Evolutionary conservation across 2,329 filamentous ascomycete species (phyloP).

Genomic region (Pleochaeta shiraiana): DNA sequence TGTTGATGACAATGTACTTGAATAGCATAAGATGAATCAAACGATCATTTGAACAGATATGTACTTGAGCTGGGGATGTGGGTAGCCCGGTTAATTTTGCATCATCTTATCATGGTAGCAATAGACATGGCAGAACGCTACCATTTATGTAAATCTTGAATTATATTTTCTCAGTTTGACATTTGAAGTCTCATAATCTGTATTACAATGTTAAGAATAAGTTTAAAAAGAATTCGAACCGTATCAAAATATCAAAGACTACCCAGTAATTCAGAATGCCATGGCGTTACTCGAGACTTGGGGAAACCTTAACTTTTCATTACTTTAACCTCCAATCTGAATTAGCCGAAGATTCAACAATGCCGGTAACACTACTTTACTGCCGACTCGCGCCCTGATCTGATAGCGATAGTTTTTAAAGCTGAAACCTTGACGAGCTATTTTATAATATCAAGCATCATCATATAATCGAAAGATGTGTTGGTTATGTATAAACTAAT

Average conservation of each 20-base stretch:
- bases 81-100: background rate
- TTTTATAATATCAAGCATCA: background rate
- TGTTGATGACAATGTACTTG: background rate
- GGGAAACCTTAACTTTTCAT: background rate
- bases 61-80: background rate
- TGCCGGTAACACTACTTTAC: background rate
- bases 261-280: background rate
- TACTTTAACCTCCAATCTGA: background rate
- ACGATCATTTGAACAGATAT: background rate
- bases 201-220: background rate
- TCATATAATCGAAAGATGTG: background rate
- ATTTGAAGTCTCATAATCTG: background rate
- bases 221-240: background rate
- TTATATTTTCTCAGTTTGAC: background rate
- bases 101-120: background rate
- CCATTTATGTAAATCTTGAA: background rate
- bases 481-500: background rate
- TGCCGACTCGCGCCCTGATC: background rate
- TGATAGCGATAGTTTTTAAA: background rate
- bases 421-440: background rate
- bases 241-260: background rate
- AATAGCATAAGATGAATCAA: background rate
- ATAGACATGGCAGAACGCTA: background rate
- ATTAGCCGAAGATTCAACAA: background rate
- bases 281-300: background rate